Evolutionary conservation across 2,329 filamentous ascomycete species (phyloP).

Genomic region (Cercospora berteroae): DNA sequence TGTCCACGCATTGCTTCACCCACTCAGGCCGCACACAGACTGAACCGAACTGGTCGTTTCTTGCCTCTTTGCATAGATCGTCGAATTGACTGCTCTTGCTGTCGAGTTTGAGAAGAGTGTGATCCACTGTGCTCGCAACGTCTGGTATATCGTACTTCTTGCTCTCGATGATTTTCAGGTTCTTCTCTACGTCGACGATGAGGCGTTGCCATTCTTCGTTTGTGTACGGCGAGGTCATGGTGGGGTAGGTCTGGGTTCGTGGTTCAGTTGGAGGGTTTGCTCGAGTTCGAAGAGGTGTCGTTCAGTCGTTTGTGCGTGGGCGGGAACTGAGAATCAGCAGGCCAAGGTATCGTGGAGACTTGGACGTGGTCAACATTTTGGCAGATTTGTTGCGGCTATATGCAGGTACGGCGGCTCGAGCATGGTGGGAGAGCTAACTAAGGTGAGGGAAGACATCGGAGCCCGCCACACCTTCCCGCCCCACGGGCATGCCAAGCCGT

Average conservation of each 20-base stretch:
- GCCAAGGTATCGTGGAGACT: not conserved
- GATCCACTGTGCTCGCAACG: conserved; percentile 44
- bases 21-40: conserved; percentile 58
- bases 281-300: not conserved
- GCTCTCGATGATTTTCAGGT: conserved; percentile 12
- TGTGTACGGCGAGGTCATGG: conserved; percentile 44
- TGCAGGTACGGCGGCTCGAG: not conserved
- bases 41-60: conserved; percentile 48
- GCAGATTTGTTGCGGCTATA: conserved; percentile 1
- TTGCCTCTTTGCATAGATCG: conserved; percentile 55
- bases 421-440: not conserved
- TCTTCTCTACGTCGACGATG: conserved; percentile 38
- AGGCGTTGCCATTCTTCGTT: conserved; percentile 46
- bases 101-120: conserved; percentile 52
- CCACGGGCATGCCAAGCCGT: not conserved
- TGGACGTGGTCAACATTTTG: not conserved
- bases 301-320: not conserved
- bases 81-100: conserved; percentile 52
- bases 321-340: not conserved
- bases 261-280: not conserved
- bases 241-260: not conserved
- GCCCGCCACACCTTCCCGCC: not conserved
- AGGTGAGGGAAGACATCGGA: not conserved
- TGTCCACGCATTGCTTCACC: conserved; percentile 51
- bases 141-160: conserved; percentile 13